Base-by-base conservation (phyloP, 1,139 yeast genomes). In the Geotrichum histeridarum region DNA sequence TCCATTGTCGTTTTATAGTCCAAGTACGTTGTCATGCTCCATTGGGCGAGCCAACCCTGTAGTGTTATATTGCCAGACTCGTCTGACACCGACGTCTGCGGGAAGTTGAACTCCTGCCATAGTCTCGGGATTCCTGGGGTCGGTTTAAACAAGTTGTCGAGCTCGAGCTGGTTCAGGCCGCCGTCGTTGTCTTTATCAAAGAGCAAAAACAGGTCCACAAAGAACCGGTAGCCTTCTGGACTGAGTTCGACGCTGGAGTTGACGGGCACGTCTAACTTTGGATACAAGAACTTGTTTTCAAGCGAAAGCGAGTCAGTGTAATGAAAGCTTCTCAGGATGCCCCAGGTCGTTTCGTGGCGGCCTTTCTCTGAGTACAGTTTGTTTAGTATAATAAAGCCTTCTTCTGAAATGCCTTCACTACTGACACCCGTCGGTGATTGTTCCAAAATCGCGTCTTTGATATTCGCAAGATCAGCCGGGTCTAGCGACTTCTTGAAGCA, bases 11-110 rank as follows among this genome's bases (percentile, higher is more conserved):
- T 84, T 63, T 79, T 82, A 66, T 86, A 83, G 63, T 90, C 95
- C 41, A 93, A 73, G 63, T 83, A 89, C 0, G 98, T 91, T 0
- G 97, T 89, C 84, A 93, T 84, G 62, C 93, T 85, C 99, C 99
- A 93, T 64, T 93, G 98, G 0, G 99, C 98, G 45, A 93, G 72
- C 99, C 99, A 93, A 1, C 99, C 99, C 71, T 93, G 98, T 35
- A 93, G 71, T 0, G 98, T 88, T 2, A 93, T 93, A 66, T 83
- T 80, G 0, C 96, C 97, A 59, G 82, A 83, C 60, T 89, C 96
- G 66, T 90, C 91, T 55, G 95, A 80, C 1, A 91, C 96, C 6
- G 95, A 86, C 0, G 95, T 82, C 27, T 79, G 75, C 0, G 99
- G 99, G 64, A 93, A 93, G 61, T 84, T 84, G 1, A 88, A 80